Evolutionary conservation across 2,329 filamentous ascomycete genomes (phyloP).

Genomic region (Ophiocordyceps unilateralis): DNA sequence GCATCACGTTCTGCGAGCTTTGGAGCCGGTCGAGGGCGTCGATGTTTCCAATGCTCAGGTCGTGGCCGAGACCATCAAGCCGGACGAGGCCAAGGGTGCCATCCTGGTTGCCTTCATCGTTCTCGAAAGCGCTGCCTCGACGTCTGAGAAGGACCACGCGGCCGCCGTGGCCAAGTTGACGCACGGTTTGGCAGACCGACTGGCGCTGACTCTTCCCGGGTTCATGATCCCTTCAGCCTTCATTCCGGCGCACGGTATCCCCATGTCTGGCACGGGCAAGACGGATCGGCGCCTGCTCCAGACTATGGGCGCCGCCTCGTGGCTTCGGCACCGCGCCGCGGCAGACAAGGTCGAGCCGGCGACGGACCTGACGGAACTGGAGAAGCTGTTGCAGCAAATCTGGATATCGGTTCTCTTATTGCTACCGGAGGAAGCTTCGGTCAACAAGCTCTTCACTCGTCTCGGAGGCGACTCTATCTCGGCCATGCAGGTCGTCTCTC

Average conservation of each 20-base stretch:
- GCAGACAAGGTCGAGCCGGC: neutral
- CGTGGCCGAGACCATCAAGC: conserved; percentile 3
- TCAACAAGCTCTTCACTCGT: conserved; percentile 17
- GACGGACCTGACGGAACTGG: neutral
- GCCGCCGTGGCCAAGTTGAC: conserved; percentile 1
- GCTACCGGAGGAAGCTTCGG: conserved; percentile 9
- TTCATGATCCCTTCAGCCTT: conserved; percentile 7
- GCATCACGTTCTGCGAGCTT: conserved; percentile 1
- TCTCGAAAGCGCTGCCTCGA: neutral
- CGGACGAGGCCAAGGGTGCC: conserved; percentile 1
- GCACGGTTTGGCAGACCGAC: neutral
- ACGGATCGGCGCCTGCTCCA: conserved; percentile 4
- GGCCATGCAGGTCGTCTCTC: conserved; percentile 25
- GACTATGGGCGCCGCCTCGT: conserved; percentile 1
- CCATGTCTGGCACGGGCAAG: conserved; percentile 5
- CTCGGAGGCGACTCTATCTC: conserved; percentile 26
- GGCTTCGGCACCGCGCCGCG: neutral
- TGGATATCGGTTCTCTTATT: conserved; percentile 24
- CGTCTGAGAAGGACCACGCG: neutral
- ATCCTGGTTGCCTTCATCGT: conserved; percentile 5
- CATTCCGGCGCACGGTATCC: conserved; percentile 3
- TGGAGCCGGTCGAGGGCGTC: neutral
- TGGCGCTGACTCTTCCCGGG: conserved; percentile 2
- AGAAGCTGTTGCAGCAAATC: conserved; percentile 6
- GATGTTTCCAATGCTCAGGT: conserved; percentile 1